These are phyloP conservation scores for Hymenoscyphus repandus DNA, from an alignment of 2,329 filamentous ascomycete genomes.

Conservation along the genomic window DNA sequence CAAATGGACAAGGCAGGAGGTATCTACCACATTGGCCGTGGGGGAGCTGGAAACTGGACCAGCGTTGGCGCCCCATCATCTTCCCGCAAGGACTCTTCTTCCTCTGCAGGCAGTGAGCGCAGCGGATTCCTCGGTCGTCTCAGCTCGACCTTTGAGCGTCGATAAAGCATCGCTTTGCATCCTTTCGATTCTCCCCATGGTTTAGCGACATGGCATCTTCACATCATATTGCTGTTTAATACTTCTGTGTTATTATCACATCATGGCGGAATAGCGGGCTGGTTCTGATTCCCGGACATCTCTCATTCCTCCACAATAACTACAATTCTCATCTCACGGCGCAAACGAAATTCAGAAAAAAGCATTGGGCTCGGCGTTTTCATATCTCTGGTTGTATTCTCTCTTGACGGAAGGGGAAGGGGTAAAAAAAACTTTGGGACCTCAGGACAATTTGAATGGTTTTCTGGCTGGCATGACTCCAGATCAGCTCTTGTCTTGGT, in stretches of 20 bases:
- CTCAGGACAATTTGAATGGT: constrained; percentile 17
- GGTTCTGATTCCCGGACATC: constrained; percentile 10
- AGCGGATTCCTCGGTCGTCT: constrained; percentile 25
- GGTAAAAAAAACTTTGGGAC: constrained; percentile 22
- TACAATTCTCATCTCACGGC: constrained; percentile 9
- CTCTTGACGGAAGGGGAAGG: constrained; percentile 5
- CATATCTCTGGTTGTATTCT: background rate
- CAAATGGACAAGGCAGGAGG: constrained; percentile 22
- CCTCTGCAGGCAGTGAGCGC: constrained; percentile 14
- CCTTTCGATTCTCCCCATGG: constrained; percentile 3
- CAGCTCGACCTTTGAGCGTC: constrained; percentile 20
- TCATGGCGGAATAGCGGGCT: constrained; percentile 7
- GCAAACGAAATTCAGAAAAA: constrained; percentile 11
- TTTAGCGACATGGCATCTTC: constrained; percentile 12
- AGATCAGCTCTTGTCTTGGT: constrained; percentile 21
- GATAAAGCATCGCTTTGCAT: constrained; percentile 7
- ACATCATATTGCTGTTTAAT: background rate
- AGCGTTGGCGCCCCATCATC: constrained; percentile 4
- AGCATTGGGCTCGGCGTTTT: constrained; percentile 13
- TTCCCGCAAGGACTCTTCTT: constrained; percentile 23
- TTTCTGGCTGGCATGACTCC: constrained; percentile 27
- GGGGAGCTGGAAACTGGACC: constrained; percentile 29
- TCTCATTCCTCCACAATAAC: constrained; percentile 6
- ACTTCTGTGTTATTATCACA: constrained; percentile 4
- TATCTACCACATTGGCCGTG: constrained; percentile 27